phyloP scores from a whole-genome alignment of 495 filamentous ascomycete species.

The Astrocystis sublimbata region DNA sequence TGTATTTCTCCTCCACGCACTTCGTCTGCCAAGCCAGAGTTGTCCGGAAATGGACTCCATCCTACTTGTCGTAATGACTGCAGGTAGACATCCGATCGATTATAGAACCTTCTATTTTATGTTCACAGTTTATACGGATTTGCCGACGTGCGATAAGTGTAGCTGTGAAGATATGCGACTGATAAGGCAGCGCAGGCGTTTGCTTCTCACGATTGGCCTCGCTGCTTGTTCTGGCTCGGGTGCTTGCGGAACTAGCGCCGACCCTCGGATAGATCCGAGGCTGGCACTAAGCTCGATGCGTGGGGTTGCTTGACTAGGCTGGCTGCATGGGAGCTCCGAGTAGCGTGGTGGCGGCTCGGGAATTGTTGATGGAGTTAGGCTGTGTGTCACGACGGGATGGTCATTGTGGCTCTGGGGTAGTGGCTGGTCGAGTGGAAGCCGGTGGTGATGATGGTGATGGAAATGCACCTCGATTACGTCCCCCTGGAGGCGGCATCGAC shows the following conservation, averaged over 20 bases:
- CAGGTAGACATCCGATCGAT: too few relatives aligned
- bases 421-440: not conserved
- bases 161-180: not conserved
- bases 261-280: not conserved
- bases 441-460: conserved; percentile 6
- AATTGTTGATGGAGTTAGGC: not conserved
- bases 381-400: not conserved
- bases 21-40: too few relatives aligned
- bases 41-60: too few relatives aligned
- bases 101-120: too few relatives aligned
- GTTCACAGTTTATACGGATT: too few relatives aligned
- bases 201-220: not conserved
- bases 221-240: not conserved
- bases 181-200: not conserved
- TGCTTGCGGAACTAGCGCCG: not conserved
- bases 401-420: not conserved
- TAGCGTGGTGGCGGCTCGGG: conserved; percentile 2
- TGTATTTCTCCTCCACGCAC: too few relatives aligned
- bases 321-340: conserved; percentile 2
- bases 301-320: not conserved
- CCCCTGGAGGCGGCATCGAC: conserved; percentile 3
- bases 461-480: conserved; percentile 4
- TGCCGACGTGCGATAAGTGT: too few relatives aligned
- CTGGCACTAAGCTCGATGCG: not conserved
- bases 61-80: too few relatives aligned